A percentile compares a stretch with the other conserved stretches of the same genome.
Evolutionary conservation across 495 filamentous ascomycete species (phyloP).

Genomic region (Darksidea phi): DNA sequence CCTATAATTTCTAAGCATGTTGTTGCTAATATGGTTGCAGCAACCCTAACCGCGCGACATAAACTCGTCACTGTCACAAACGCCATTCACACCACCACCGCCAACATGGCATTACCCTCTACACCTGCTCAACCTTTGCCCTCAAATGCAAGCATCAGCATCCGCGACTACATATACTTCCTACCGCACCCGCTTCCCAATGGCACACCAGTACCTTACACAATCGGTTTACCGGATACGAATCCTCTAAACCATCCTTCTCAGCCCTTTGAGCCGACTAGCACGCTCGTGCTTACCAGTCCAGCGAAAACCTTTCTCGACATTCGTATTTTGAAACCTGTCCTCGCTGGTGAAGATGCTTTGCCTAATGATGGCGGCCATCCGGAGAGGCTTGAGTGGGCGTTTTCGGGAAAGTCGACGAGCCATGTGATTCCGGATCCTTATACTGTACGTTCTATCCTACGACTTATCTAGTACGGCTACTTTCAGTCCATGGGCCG

Average conservation of each 20-base stretch:
- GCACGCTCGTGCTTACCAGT: conserved; percentile 31
- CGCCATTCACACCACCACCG: too few species aligned
- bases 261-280: conserved; percentile 24
- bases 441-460: not conserved
- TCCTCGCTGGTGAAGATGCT: not conserved
- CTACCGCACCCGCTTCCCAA: conserved; percentile 24
- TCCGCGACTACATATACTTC: conserved; percentile 30
- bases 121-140: too few species aligned
- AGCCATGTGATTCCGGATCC: not conserved
- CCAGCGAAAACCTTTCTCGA: conserved; percentile 20
- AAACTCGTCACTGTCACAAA: too few species aligned
- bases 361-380: conserved; percentile 5
- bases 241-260: conserved; percentile 14
- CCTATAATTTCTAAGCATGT: too few species aligned
- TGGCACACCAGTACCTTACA: conserved; percentile 22
- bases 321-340: conserved; percentile 23
- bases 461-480: too few species aligned
- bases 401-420: conserved; percentile 18
- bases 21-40: too few species aligned
- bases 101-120: too few species aligned
- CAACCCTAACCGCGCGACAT: too few species aligned
- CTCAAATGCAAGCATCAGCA: conserved; percentile 21
- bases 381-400: conserved; percentile 23
- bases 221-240: not conserved
- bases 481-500: too few species aligned